phyloP scores from a whole-genome alignment of 331 rosid species.

The Erythrophleum ivorense region DNA sequence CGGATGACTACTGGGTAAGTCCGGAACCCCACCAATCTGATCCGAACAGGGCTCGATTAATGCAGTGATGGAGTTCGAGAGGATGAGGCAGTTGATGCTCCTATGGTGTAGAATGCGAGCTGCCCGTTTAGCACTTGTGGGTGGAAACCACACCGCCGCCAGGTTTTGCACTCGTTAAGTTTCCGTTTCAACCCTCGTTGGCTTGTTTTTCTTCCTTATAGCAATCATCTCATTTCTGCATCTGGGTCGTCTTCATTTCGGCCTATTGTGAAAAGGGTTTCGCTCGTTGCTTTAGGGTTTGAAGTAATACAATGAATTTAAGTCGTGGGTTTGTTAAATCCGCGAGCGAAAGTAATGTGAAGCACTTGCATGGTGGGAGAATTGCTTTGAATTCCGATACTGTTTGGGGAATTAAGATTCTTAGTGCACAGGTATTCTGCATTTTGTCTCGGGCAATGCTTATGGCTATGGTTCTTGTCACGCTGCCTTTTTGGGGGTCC shows the following conservation, averaged over 20 bases:
- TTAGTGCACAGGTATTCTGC: conserved; percentile 50
- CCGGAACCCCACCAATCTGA: conserved; percentile 18
- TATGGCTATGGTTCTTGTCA: conserved; percentile 52
- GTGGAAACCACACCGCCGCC: conserved; percentile 79
- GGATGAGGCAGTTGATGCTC: conserved; percentile 51
- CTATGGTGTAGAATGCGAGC: conserved; percentile 57
- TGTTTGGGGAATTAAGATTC: conserved; percentile 52
- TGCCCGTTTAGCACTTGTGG: conserved; percentile 61
- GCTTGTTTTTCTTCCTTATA: not conserved
- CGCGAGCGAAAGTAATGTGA: conserved; percentile 38
- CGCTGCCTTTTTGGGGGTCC: conserved; percentile 52
- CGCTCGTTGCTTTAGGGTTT: not conserved
- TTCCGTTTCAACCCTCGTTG: not conserved
- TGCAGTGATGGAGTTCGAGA: conserved; percentile 57
- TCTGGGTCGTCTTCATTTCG: conserved; percentile 21
- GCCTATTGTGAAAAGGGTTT: conserved; percentile 8
- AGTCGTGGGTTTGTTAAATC: conserved; percentile 23
- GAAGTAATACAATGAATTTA: conserved; percentile 36
- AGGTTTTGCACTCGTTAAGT: conserved; percentile 71
- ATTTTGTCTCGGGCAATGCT: conserved; percentile 58
- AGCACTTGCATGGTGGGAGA: conserved; percentile 37
- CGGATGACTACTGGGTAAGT: conserved; percentile 40
- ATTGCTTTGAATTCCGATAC: conserved; percentile 43
- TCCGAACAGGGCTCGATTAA: conserved; percentile 4
- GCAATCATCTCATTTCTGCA: conserved; percentile 8